Percentiles rank a stretch among this genome's conserved stretches.
Evolutionary conservation across 2,329 filamentous ascomycete species (phyloP).

Genomic region (Venturia asperata): DNA sequence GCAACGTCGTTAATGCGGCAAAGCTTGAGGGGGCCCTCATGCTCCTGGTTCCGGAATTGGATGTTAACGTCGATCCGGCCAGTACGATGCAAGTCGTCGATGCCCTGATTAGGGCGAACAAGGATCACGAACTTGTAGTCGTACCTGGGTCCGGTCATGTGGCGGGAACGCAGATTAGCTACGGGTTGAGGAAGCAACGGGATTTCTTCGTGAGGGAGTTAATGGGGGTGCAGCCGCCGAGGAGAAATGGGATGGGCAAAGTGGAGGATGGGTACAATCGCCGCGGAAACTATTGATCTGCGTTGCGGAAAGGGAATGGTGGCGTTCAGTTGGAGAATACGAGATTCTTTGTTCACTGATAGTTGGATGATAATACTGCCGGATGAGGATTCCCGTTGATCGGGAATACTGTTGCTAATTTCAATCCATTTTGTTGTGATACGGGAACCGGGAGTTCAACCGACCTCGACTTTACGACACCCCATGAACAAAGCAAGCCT

Average conservation of each 20-base stretch:
- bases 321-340: too few relatives aligned
- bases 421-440: too few relatives aligned
- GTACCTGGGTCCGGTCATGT: constrained; percentile 25
- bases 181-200: constrained; percentile 22
- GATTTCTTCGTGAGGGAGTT: constrained; percentile 25
- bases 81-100: constrained; percentile 28
- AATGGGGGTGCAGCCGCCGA: constrained; percentile 22
- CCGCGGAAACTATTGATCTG: too few relatives aligned
- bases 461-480: too few relatives aligned
- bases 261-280: too few relatives aligned
- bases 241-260: neutral
- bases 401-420: too few relatives aligned
- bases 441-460: too few relatives aligned
- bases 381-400: too few relatives aligned
- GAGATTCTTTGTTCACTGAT: too few relatives aligned
- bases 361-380: too few relatives aligned
- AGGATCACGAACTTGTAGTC: constrained; percentile 26
- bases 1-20: constrained; percentile 26
- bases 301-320: too few relatives aligned
- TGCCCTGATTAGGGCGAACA: constrained; percentile 23
- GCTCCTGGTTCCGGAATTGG: constrained; percentile 31
- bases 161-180: constrained; percentile 19
- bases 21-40: constrained; percentile 23
- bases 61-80: constrained; percentile 29
- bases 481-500: too few relatives aligned